These are phyloP conservation scores for Knoxia roxburghii DNA, from an alignment of 257 asterid species.

Conservation along the genomic window DNA sequence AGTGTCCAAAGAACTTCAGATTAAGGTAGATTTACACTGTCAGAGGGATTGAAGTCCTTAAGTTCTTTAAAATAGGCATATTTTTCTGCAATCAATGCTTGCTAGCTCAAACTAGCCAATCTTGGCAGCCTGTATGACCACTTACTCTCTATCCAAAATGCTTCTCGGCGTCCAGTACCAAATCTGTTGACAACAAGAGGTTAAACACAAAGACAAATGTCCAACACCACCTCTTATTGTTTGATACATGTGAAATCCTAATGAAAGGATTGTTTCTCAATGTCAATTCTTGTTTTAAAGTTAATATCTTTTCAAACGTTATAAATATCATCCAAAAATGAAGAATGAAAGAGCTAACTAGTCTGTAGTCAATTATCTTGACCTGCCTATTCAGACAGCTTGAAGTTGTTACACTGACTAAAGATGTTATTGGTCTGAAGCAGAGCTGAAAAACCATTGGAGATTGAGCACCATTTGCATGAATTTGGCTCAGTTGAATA, in stretches of 20 bases:
- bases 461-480: conserved; percentile 70
- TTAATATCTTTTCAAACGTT: too few species aligned
- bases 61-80: too few species aligned
- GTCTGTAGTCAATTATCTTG: neutral
- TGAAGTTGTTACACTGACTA: neutral
- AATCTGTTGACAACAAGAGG: neutral
- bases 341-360: neutral
- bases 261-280: neutral
- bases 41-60: too few species aligned
- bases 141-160: neutral
- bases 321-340: neutral
- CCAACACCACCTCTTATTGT: neutral
- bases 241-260: neutral
- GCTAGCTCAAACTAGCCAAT: too few species aligned
- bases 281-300: neutral
- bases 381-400: neutral
- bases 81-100: too few species aligned
- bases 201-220: neutral
- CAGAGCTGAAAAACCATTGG: conserved; percentile 51
- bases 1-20: neutral
- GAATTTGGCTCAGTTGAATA: conserved; percentile 82
- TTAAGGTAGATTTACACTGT: neutral
- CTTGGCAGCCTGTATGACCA: too few species aligned
- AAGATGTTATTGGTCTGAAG: conserved; percentile 12
- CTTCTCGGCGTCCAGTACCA: neutral